Percentiles rank a stretch among this genome's conserved stretches.
These are phyloP conservation scores for Metschnikowia peoriensis DNA, from an alignment of 805 yeast genomes.

Conservation along the genomic window DNA sequence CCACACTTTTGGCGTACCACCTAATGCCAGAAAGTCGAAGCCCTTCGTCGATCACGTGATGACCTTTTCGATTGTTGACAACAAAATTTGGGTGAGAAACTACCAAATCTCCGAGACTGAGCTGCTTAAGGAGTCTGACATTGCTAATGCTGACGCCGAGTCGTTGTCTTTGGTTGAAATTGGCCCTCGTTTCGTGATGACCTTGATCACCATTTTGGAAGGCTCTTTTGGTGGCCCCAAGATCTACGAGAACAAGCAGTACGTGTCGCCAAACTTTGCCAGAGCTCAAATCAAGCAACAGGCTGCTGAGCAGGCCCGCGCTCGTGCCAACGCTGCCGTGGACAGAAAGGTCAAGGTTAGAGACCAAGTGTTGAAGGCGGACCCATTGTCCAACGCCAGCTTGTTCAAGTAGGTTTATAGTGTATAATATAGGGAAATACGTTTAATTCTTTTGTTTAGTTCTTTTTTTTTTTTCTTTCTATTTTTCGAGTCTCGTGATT, in stretches of 20 bases:
- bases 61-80: slow-evolving; percentile 89
- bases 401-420: slow-evolving; percentile 52
- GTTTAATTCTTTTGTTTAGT: not conserved
- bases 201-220: slow-evolving; percentile 86
- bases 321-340: slow-evolving; percentile 76
- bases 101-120: slow-evolving; percentile 78
- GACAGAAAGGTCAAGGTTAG: slow-evolving; percentile 74
- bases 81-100: slow-evolving; percentile 93
- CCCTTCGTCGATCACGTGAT: slow-evolving; percentile 95
- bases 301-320: slow-evolving; percentile 74
- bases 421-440: slow-evolving; percentile 1
- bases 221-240: slow-evolving; percentile 98
- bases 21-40: slow-evolving; percentile 84
- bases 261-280: slow-evolving; percentile 91
- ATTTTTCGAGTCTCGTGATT: not conserved
- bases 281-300: slow-evolving; percentile 84
- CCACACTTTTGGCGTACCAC: slow-evolving; percentile 92
- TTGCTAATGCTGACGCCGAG: slow-evolving; percentile 41
- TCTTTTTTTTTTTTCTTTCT: not conserved
- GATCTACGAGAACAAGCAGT: slow-evolving; percentile 94
- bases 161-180: slow-evolving; percentile 85
- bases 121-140: slow-evolving; percentile 54
- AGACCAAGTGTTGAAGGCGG: slow-evolving; percentile 69
- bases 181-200: slow-evolving; percentile 94
- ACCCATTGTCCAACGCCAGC: slow-evolving; percentile 78